These are phyloP conservation scores for Termitomyces sp. DNA, from an alignment of 768 basidiomycete species.

Conservation along the genomic window DNA sequence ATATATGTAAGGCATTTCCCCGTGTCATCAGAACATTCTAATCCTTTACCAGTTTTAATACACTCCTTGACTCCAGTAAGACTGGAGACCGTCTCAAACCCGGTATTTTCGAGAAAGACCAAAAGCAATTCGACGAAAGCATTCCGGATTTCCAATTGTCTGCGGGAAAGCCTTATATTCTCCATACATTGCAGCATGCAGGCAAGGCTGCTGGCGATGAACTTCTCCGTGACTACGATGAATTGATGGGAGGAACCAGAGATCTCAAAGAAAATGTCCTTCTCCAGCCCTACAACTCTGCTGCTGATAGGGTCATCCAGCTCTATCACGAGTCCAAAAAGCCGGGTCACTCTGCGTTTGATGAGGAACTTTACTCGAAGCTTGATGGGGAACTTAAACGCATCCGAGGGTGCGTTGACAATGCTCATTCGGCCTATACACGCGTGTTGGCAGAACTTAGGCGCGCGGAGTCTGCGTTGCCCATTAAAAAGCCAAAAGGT, in stretches of 20 bases:
- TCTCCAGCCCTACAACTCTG: constrained; percentile 28
- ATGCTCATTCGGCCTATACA: constrained; percentile 13
- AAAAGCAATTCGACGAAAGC: constrained; percentile 23
- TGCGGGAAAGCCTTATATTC: constrained; percentile 23
- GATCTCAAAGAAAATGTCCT: constrained; percentile 27
- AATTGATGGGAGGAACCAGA: not conserved
- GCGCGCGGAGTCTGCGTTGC: constrained; percentile 2
- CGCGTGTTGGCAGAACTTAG: constrained; percentile 1
- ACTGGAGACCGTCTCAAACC: constrained; percentile 52
- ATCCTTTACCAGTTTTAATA: constrained; percentile 49
- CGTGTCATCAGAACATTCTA: not conserved
- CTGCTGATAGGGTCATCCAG: constrained; percentile 11
- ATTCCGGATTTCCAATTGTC: constrained; percentile 2
- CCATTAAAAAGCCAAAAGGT: constrained; percentile 13
- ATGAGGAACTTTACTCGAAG: not conserved
- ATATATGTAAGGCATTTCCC: constrained; percentile 47
- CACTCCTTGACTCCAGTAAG: constrained; percentile 63
- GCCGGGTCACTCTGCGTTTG: too few relatives aligned
- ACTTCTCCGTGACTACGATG: constrained; percentile 30
- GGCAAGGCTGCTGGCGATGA: constrained; percentile 31
- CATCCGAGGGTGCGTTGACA: constrained; percentile 35
- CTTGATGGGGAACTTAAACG: constrained; percentile 30
- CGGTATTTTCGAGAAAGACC: constrained; percentile 36
- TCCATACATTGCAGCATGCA: constrained; percentile 36
- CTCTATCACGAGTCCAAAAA: constrained; percentile 1